Conservation (phyloP, 1,139 yeast species). For the Geotrichum aggregatum region DNA sequence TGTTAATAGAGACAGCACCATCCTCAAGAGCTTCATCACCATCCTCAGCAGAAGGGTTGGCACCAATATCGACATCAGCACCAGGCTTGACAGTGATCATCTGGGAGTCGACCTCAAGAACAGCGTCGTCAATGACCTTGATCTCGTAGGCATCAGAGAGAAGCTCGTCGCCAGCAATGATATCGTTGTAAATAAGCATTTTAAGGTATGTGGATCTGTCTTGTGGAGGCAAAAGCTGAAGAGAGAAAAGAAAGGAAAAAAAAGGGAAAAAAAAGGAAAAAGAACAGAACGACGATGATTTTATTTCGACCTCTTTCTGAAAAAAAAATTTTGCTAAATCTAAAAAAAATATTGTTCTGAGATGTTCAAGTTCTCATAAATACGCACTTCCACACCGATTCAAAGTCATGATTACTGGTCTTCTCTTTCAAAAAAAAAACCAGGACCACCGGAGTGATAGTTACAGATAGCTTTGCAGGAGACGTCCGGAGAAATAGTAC, state of each 20-base stretch:
- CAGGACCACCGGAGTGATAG: too few relatives aligned
- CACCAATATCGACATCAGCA: slow-evolving; percentile 96
- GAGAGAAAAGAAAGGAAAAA: slow-evolving; percentile 3
- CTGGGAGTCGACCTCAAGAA: slow-evolving; percentile 94
- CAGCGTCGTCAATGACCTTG: slow-evolving; percentile 79
- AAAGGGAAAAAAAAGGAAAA: slow-evolving; percentile 3
- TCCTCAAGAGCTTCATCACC: slow-evolving; percentile 77
- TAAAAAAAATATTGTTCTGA: too few relatives aligned
- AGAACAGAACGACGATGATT: slow-evolving; percentile 2
- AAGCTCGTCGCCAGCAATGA: slow-evolving; percentile 90
- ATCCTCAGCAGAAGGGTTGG: slow-evolving; percentile 98
- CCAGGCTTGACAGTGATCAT: slow-evolving; percentile 80
- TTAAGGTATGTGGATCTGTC: slow-evolving; percentile 1
- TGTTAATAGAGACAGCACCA: slow-evolving; percentile 86
- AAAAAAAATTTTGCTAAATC: slow-evolving; percentile 9
- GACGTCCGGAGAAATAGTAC: too few relatives aligned
- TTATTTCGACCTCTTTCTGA: neutral
- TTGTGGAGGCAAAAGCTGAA: slow-evolving; percentile 8
- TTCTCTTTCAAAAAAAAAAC: too few relatives aligned
- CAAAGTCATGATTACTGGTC: too few relatives aligned
- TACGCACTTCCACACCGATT: too few relatives aligned
- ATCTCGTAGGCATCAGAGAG: slow-evolving; percentile 95
- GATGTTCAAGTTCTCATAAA: neutral
- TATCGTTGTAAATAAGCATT: slow-evolving; percentile 45
- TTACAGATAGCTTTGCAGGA: too few relatives aligned